phyloP scores from a whole-genome alignment of 148 eudicot species.

The Dianthus caryophyllus region DNA sequence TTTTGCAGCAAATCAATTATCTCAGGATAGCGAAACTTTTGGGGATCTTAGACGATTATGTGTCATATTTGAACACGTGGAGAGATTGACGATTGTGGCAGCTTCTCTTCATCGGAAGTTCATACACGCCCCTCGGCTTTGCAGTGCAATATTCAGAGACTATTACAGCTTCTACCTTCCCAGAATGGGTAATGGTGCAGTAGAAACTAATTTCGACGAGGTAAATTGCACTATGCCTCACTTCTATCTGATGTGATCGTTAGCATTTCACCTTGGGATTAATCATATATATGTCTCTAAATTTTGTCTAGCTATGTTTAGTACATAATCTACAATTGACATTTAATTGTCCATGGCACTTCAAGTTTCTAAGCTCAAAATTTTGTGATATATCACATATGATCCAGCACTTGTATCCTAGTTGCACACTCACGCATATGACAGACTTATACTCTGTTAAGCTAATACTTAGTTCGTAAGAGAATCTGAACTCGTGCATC shows the following conservation, averaged over 20 bases:
- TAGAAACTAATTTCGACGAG: constrained; percentile 29
- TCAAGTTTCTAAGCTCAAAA: not conserved
- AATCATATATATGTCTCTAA: too few relatives aligned
- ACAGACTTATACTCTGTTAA: too few relatives aligned
- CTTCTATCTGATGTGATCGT: not conserved
- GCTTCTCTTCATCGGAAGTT: constrained; percentile 85
- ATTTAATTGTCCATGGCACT: not conserved
- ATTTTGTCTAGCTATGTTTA: not conserved
- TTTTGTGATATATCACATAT: not conserved
- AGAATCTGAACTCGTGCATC: not conserved
- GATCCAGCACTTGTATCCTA: not conserved
- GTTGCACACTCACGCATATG: too few relatives aligned
- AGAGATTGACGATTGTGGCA: constrained; percentile 58
- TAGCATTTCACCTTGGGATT: not conserved
- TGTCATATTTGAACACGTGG: constrained; percentile 56
- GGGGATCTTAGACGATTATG: constrained; percentile 66
- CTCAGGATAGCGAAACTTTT: constrained; percentile 40
- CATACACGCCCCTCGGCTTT: constrained; percentile 58
- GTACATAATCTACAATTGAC: not conserved
- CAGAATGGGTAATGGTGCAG: constrained; percentile 49
- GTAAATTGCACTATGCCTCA: constrained; percentile 23
- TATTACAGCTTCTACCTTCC: constrained; percentile 58
- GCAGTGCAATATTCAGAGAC: constrained; percentile 54
- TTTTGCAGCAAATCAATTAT: constrained; percentile 50
- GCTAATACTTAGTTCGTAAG: not conserved